phyloP scores from a whole-genome alignment of 2,329 filamentous ascomycete genomes.

The Penicillium sp. region DNA sequence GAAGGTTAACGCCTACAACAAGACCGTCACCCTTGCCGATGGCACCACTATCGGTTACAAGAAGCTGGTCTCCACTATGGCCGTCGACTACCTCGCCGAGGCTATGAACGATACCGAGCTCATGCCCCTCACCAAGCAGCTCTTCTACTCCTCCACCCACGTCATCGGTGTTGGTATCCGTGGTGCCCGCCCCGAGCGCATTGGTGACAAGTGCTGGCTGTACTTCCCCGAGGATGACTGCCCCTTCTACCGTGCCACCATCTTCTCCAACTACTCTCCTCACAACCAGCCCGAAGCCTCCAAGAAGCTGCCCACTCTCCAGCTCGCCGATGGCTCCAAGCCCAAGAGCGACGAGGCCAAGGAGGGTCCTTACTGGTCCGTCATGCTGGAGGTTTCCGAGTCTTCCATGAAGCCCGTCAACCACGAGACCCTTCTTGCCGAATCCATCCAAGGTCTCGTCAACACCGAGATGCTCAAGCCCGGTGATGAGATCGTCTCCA shows the following conservation, averaged over 20 bases:
- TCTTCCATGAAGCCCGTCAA: constrained; percentile 94
- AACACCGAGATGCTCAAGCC: constrained; percentile 96
- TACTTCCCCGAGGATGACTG: constrained; percentile 99
- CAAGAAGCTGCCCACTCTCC: constrained; percentile 77
- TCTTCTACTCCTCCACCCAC: constrained; percentile 96
- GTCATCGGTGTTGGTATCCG: constrained; percentile 95
- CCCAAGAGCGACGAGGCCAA: constrained; percentile 67
- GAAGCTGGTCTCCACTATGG: constrained; percentile 94
- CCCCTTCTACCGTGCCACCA: constrained; percentile 98
- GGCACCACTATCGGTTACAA: constrained; percentile 87
- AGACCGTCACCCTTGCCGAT: constrained; percentile 75
- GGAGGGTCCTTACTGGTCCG: constrained; percentile 97
- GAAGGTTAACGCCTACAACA: constrained; percentile 81
- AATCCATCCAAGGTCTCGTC: constrained; percentile 92
- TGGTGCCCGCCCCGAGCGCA: constrained; percentile 85
- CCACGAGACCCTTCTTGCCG: constrained; percentile 74
- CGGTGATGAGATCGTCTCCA: constrained; percentile 91
- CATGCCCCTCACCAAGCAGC: constrained; percentile 74
- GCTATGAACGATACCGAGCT: constrained; percentile 85
- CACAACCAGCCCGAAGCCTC: constrained; percentile 88
- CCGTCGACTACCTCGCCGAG: constrained; percentile 82
- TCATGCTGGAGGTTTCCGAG: constrained; percentile 98
- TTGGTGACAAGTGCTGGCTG: constrained; percentile 99
- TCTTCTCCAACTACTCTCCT: constrained; percentile 99
- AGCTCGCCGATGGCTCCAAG: constrained; percentile 81